phyloP scores from a whole-genome alignment of 805 yeast species.

The Pichia heedii region DNA sequence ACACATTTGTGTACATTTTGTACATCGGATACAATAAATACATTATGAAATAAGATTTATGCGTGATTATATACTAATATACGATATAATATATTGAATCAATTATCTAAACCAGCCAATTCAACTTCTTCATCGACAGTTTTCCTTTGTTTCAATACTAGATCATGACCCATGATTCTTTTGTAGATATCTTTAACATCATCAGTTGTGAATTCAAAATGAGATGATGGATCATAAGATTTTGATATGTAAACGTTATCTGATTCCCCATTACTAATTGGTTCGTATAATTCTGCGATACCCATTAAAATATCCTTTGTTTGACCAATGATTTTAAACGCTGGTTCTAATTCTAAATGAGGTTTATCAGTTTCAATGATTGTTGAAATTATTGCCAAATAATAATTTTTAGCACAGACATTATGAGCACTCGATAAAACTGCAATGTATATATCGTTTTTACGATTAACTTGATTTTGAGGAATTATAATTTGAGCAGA shows the following conservation, averaged over 20 bases:
- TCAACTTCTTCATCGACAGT: slow-evolving; percentile 56
- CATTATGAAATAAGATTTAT: too few relatives aligned
- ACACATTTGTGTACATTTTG: too few relatives aligned
- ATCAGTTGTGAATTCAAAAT: slow-evolving; percentile 92
- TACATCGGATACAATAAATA: too few relatives aligned
- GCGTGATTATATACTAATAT: neutral
- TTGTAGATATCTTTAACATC: slow-evolving; percentile 92
- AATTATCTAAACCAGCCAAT: slow-evolving; percentile 26
- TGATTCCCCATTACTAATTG: slow-evolving; percentile 69
- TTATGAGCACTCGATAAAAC: slow-evolving; percentile 82
- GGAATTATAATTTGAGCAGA: slow-evolving; percentile 93
- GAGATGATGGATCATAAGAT: slow-evolving; percentile 91
- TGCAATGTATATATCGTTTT: slow-evolving; percentile 91
- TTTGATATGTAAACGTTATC: slow-evolving; percentile 76
- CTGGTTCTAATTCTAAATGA: slow-evolving; percentile 86
- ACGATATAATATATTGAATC: neutral
- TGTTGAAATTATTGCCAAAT: slow-evolving; percentile 88
- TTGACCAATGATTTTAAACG: slow-evolving; percentile 81
- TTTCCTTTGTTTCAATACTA: slow-evolving; percentile 73
- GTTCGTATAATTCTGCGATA: slow-evolving; percentile 83
- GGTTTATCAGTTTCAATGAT: slow-evolving; percentile 90
- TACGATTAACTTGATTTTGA: slow-evolving; percentile 87
- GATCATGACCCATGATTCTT: slow-evolving; percentile 86
- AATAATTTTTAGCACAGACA: slow-evolving; percentile 82
- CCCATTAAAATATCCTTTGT: slow-evolving; percentile 85